Conservation (phyloP, 192 early-diverging fungal species). For the Geranomyces michiganensis region DNA sequence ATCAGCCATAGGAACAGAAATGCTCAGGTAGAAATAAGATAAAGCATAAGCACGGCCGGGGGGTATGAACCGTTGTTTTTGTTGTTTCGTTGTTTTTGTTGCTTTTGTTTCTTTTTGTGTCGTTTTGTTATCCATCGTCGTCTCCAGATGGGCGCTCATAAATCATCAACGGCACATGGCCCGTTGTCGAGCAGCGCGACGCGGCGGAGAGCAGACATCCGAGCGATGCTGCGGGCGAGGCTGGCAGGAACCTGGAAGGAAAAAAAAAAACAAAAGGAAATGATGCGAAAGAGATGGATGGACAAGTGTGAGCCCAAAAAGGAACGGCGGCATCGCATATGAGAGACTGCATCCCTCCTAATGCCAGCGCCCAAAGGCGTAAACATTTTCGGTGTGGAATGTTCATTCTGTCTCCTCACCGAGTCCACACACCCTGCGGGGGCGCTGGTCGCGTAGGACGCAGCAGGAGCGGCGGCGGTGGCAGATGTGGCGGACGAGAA, state of each 20-base stretch:
- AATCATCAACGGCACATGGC: constrained; percentile 13
- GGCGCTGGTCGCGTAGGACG: background rate
- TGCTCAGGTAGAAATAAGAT: no score
- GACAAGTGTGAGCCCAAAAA: background rate
- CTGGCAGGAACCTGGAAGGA: background rate
- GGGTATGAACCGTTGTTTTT: no score
- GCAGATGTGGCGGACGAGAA: background rate
- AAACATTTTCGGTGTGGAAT: no score
- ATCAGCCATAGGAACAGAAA: no score
- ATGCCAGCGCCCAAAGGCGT: no score
- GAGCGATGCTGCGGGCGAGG: constrained; percentile 14
- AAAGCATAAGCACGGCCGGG: no score
- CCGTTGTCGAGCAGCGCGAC: constrained; percentile 11
- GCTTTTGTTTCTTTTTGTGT: no score
- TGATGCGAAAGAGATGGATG: background rate
- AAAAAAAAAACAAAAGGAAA: background rate
- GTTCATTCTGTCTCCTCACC: no score
- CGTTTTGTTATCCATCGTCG: constrained; percentile 14
- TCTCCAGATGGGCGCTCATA: background rate
- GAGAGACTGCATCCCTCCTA: background rate
- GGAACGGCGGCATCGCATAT: background rate
- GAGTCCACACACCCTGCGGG: constrained; percentile 12
- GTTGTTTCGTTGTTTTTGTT: no score
- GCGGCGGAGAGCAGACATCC: constrained; percentile 8
- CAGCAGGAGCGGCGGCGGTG: background rate